Conservation (phyloP, 164 flowering plant species). For the Umbellularia californica region DNA sequence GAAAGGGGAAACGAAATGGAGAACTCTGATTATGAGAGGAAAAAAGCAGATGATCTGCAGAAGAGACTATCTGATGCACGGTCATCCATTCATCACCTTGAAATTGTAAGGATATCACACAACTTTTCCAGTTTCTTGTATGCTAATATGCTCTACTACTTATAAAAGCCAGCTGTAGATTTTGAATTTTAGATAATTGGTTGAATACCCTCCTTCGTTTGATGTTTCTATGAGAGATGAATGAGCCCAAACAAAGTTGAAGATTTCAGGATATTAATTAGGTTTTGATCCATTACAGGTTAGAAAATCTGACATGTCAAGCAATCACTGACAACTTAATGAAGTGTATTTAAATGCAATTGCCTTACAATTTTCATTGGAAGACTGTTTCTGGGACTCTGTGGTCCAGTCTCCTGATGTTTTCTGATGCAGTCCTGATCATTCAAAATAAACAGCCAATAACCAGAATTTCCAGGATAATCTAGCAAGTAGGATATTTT, state of each 20-base stretch:
- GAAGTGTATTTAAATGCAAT: too few relatives aligned
- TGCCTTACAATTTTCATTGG: too few relatives aligned
- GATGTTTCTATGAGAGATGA: neutral
- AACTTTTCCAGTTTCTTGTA: neutral
- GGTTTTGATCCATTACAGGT: neutral
- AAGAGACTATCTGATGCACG: slow-evolving; percentile 68
- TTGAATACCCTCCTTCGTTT: neutral
- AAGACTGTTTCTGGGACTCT: too few relatives aligned
- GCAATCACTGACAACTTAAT: neutral
- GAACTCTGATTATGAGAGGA: slow-evolving; percentile 67
- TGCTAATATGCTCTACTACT: neutral
- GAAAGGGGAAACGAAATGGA: slow-evolving; percentile 79
- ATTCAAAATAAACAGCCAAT: too few relatives aligned
- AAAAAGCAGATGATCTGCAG: slow-evolving; percentile 69
- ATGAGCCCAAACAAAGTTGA: neutral
- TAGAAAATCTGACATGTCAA: neutral
- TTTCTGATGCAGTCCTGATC: too few relatives aligned
- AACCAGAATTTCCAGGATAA: too few relatives aligned
- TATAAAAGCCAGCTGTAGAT: too few relatives aligned
- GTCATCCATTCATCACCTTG: slow-evolving; percentile 74
- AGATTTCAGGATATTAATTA: neutral
- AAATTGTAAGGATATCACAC: slow-evolving; percentile 40
- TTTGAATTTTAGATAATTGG: too few relatives aligned
- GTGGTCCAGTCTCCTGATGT: too few relatives aligned
- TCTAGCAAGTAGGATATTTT: too few relatives aligned